Evolutionary conservation across 2,329 filamentous ascomycete species (phyloP).

Genomic region (Fusarium nygamai): DNA sequence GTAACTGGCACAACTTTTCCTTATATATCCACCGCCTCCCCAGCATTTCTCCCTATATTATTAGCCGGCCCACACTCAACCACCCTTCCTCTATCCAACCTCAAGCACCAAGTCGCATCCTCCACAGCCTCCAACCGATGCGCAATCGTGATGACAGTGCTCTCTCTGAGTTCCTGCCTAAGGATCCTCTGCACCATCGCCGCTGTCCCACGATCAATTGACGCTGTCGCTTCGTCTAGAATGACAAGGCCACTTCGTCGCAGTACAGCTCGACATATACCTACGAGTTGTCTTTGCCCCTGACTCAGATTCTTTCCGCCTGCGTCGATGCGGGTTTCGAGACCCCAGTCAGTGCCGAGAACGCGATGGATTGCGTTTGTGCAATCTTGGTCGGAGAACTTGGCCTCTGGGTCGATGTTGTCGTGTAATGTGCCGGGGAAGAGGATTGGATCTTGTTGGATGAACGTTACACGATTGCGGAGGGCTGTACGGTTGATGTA

Average conservation of each 20-base stretch:
- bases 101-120: conserved; percentile 65
- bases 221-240: conserved; percentile 72
- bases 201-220: conserved; percentile 69
- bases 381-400: conserved; percentile 64
- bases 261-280: conserved; percentile 69
- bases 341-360: conserved; percentile 59
- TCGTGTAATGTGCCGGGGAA: conserved; percentile 68
- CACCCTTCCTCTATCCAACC: conserved; percentile 62
- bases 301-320: conserved; percentile 71
- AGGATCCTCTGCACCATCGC: conserved; percentile 66
- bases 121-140: conserved; percentile 71
- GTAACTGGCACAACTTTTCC: background rate
- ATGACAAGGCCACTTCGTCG: conserved; percentile 69
- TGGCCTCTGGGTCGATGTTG: conserved; percentile 75
- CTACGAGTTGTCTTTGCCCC: conserved; percentile 70
- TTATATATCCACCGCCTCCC: background rate
- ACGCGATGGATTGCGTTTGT: conserved; percentile 66
- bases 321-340: conserved; percentile 64
- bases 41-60: conserved; percentile 7
- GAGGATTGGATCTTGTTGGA: conserved; percentile 71
- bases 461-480: conserved; percentile 68
- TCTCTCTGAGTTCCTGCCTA: conserved; percentile 62
- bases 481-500: conserved; percentile 64
- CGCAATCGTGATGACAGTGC: conserved; percentile 74
- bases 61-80: conserved; percentile 58